A percentile compares a stretch with the other conserved stretches of the same genome.
These are phyloP conservation scores for Paecilomyces dactylethromorphus DNA, from an alignment of 2,329 filamentous ascomycete species.

Conservation along the genomic window DNA sequence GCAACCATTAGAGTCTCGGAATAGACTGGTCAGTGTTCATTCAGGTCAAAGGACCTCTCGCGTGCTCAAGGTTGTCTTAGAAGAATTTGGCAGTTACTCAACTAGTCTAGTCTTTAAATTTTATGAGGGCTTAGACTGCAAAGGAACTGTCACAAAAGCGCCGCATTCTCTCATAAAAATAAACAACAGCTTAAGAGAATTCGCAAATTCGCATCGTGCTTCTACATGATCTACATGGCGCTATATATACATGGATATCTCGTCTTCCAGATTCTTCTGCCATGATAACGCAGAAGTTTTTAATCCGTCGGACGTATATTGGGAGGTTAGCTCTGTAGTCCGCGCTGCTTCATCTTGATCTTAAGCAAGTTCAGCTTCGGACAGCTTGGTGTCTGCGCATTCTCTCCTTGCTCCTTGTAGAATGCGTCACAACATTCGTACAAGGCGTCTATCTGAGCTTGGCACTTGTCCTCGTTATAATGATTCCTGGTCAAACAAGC, in stretches of 20 bases:
- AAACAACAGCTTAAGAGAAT: background rate
- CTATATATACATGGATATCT: background rate
- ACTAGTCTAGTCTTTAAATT: slow-evolving; percentile 56
- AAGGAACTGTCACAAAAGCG: slow-evolving; percentile 38
- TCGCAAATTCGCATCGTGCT: background rate
- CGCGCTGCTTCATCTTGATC: slow-evolving; percentile 77
- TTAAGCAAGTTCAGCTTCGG: slow-evolving; percentile 73
- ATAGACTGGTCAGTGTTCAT: slow-evolving; percentile 84
- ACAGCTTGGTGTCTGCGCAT: slow-evolving; percentile 72
- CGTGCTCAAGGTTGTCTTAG: slow-evolving; percentile 99
- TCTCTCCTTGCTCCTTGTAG: slow-evolving; percentile 71
- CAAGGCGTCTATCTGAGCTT: slow-evolving; percentile 68
- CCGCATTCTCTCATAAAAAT: background rate
- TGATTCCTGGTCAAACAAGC: slow-evolving; percentile 78
- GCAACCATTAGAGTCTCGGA: slow-evolving; percentile 99
- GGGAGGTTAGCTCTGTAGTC: background rate
- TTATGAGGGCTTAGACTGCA: slow-evolving; percentile 49
- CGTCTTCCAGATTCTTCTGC: background rate
- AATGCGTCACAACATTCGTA: slow-evolving; percentile 93
- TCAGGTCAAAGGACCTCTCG: slow-evolving; percentile 80
- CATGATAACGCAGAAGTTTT: no score
- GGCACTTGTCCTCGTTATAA: slow-evolving; percentile 81
- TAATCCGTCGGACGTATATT: no score
- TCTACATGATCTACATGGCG: background rate
- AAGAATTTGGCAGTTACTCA: slow-evolving; percentile 65